These are phyloP conservation scores for Mucor indicus DNA, from an alignment of 371 early-diverging fungal species.

Conservation along the genomic window DNA sequence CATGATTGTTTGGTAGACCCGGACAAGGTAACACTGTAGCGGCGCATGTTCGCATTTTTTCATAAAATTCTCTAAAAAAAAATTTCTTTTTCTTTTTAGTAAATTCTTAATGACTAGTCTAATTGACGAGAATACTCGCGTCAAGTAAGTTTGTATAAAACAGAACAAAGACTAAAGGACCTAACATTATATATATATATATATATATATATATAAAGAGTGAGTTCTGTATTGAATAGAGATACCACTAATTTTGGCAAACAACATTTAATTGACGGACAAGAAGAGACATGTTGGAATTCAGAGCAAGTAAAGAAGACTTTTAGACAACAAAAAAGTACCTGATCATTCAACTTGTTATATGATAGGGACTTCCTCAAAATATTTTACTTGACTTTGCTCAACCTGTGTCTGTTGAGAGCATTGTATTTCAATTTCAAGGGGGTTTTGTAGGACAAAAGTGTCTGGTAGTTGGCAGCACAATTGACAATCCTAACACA, in stretches of 20 bases:
- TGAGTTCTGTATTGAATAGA: constrained; percentile 86
- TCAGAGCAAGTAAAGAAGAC: constrained; percentile 70
- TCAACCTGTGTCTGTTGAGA: constrained; percentile 38
- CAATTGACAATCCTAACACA: constrained; percentile 26
- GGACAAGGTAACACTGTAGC: too few relatives aligned
- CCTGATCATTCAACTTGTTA: background rate
- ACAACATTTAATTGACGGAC: constrained; percentile 74
- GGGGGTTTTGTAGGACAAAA: constrained; percentile 90
- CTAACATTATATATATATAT: too few relatives aligned
- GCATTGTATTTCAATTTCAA: constrained; percentile 76
- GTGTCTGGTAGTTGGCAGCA: constrained; percentile 47
- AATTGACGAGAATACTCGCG: constrained; percentile 50
- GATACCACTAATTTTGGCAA: constrained; percentile 80
- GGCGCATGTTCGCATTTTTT: too few relatives aligned
- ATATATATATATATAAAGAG: constrained; percentile 53
- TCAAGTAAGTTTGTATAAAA: constrained; percentile 43
- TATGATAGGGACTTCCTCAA: constrained; percentile 74
- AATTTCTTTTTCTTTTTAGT: too few relatives aligned
- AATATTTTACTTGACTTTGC: constrained; percentile 75
- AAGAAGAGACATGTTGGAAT: constrained; percentile 92
- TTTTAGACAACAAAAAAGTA: background rate
- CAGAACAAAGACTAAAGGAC: background rate
- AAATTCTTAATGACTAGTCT: too few relatives aligned
- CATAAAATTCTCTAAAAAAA: too few relatives aligned
- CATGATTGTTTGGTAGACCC: too few relatives aligned